These are phyloP conservation scores for Colletotrichum caudatum DNA, from an alignment of 2,329 filamentous ascomycete genomes.

Conservation along the genomic window DNA sequence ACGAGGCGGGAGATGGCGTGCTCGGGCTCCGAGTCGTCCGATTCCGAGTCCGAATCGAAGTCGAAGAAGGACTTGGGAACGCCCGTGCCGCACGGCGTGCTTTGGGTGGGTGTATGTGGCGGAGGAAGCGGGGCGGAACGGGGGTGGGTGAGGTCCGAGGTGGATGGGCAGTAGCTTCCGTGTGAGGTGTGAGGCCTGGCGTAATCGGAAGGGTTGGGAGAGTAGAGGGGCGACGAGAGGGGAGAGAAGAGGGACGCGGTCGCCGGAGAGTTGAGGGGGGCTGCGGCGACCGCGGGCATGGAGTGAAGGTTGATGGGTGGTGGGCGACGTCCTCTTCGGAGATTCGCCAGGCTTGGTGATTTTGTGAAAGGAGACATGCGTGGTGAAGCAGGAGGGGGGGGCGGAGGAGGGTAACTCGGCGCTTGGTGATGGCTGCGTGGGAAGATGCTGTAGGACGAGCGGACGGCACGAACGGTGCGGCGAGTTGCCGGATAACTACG, in stretches of 20 bases:
- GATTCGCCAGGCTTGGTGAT: conserved; percentile 20
- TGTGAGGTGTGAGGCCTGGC: conserved; percentile 38
- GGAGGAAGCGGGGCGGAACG: conserved; percentile 40
- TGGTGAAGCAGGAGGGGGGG: conserved; percentile 18
- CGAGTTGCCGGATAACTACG: conserved; percentile 36
- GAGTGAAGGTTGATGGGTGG: conserved; percentile 41
- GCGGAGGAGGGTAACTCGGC: conserved; percentile 28
- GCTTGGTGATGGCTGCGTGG: conserved; percentile 29
- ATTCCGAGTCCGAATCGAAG: conserved; percentile 42
- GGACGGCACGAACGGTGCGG: conserved; percentile 41
- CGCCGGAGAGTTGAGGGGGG: conserved; percentile 25
- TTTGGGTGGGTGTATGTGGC: conserved; percentile 11
- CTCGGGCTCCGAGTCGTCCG: conserved; percentile 35
- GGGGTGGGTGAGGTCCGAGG: conserved; percentile 36
- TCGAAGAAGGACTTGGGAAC: conserved; percentile 41
- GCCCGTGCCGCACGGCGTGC: conserved; percentile 4
- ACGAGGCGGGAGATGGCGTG: conserved; percentile 36
- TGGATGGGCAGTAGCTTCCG: conserved; percentile 21
- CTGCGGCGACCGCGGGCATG: conserved; percentile 20
- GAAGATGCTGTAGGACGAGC: conserved; percentile 42
- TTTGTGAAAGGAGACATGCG: conserved; percentile 16
- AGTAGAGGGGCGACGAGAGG: conserved; percentile 33
- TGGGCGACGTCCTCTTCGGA: conserved; percentile 37
- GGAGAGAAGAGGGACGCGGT: conserved; percentile 38
- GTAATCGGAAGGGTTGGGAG: conserved; percentile 26